Conservation (phyloP, 768 basidiomycete species). For the Boletus reticulatus region DNA sequence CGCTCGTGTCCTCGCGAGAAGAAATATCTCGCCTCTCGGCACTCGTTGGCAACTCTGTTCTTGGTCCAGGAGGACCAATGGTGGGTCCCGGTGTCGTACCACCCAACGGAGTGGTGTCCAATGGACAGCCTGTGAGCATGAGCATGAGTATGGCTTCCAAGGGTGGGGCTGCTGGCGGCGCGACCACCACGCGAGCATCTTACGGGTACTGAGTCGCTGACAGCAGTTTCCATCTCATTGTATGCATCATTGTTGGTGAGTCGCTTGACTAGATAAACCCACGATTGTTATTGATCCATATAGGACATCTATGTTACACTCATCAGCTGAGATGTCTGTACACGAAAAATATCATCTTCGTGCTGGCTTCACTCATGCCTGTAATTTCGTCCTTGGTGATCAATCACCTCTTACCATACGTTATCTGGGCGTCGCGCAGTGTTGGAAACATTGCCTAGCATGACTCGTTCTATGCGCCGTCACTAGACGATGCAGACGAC, state of each 20-base stretch:
- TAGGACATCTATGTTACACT: conserved; percentile 16
- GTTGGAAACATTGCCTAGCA: background rate
- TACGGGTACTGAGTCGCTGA: conserved; percentile 37
- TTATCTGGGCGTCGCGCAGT: conserved; percentile 9
- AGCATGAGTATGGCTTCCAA: conserved; percentile 41
- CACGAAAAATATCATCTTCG: conserved; percentile 19
- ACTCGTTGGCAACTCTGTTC: conserved; percentile 64
- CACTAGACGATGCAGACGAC: conserved; percentile 17
- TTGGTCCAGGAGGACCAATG: conserved; percentile 38
- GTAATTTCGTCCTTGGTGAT: conserved; percentile 15
- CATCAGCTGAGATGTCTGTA: conserved; percentile 17
- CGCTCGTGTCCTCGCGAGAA: conserved; percentile 84
- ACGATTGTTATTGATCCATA: background rate
- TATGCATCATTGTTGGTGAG: conserved; percentile 18
- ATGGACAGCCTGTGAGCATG: conserved; percentile 41
- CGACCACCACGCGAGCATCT: conserved; percentile 33
- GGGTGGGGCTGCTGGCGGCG: conserved; percentile 31
- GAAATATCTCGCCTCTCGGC: conserved; percentile 84
- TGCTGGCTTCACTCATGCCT: conserved; percentile 14
- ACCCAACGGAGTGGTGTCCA: conserved; percentile 21
- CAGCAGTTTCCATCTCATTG: conserved; percentile 1
- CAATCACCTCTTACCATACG: conserved; percentile 8
- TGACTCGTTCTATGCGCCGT: conserved; percentile 2
- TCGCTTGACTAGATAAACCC: background rate
- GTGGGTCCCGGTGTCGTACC: conserved; percentile 32